phyloP scores from a whole-genome alignment of 1,284 basidiomycete species.

The Laetiporus sulphureus region DNA sequence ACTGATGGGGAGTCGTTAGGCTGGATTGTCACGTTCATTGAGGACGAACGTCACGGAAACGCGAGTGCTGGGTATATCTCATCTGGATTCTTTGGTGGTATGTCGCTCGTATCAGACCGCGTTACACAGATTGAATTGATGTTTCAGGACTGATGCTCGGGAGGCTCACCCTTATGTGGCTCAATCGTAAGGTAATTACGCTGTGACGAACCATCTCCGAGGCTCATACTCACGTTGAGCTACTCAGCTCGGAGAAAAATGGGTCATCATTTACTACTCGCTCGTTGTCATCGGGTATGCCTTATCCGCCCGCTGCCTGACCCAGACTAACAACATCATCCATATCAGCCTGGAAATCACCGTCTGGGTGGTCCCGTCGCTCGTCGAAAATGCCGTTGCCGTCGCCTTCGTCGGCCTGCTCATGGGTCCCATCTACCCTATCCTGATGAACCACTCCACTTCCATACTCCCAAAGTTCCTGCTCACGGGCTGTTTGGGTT shows the following conservation, averaged over 20 bases:
- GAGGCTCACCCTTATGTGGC: slow-evolving; percentile 47
- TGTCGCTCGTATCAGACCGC: no score
- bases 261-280: slow-evolving; percentile 46
- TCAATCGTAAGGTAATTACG: slow-evolving; percentile 51
- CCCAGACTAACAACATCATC: slow-evolving; percentile 31
- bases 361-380: slow-evolving; percentile 55
- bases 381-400: slow-evolving; percentile 44
- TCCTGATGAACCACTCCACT: slow-evolving; percentile 43
- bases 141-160: slow-evolving; percentile 48
- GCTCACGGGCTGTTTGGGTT: slow-evolving; percentile 48
- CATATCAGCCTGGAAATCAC: slow-evolving; percentile 46
- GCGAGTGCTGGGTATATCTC: slow-evolving; percentile 30
- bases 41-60: slow-evolving; percentile 26
- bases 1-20: slow-evolving; percentile 34
- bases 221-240: background rate
- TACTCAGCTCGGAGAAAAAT: slow-evolving; percentile 44
- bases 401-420: slow-evolving; percentile 50
- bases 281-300: slow-evolving; percentile 45
- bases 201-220: no score
- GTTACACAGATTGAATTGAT: slow-evolving; percentile 25
- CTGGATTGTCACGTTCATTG: slow-evolving; percentile 58
- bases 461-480: slow-evolving; percentile 43
- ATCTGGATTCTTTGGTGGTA: slow-evolving; percentile 31
- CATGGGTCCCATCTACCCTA: slow-evolving; percentile 47
- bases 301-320: slow-evolving; percentile 30